Evolutionary conservation across 495 filamentous ascomycete species (phyloP).

Genomic region (Xylaria scruposa): DNA sequence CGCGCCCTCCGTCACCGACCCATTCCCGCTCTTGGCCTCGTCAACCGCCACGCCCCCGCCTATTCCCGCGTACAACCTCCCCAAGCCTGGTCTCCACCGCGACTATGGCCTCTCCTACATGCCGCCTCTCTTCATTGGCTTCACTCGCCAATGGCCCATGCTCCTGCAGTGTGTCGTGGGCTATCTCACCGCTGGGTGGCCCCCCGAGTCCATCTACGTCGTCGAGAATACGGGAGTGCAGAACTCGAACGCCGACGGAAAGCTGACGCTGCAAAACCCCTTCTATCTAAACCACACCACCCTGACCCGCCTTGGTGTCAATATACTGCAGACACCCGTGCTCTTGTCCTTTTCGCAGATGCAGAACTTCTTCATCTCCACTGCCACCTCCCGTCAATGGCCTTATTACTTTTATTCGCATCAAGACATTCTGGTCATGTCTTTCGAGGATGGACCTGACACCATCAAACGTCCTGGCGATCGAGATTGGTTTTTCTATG

Average conservation of each 20-base stretch:
- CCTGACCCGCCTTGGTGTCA: conserved; percentile 54
- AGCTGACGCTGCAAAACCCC: conserved; percentile 58
- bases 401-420: conserved; percentile 66
- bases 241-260: conserved; percentile 52
- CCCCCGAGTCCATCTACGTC: conserved; percentile 58
- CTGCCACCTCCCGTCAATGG: conserved; percentile 51
- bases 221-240: conserved; percentile 64
- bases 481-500: conserved; percentile 42
- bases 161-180: conserved; percentile 58
- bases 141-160: conserved; percentile 60
- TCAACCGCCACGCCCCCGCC: conserved; percentile 38
- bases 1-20: conserved; percentile 34
- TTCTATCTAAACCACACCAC: conserved; percentile 60
- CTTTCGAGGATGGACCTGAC: conserved; percentile 55
- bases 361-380: conserved; percentile 61
- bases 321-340: conserved; percentile 58
- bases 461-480: conserved; percentile 38
- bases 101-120: conserved; percentile 40
- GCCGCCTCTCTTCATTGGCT: conserved; percentile 62
- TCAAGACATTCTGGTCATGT: conserved; percentile 62
- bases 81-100: conserved; percentile 39
- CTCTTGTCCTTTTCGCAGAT: conserved; percentile 62
- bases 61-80: conserved; percentile 44
- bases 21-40: conserved; percentile 35
- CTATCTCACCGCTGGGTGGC: conserved; percentile 62